Percentiles rank a stretch among this genome's conserved stretches.
Conservation (phyloP, 2,329 filamentous ascomycete genomes). For the Monilinia fructicola region DNA sequence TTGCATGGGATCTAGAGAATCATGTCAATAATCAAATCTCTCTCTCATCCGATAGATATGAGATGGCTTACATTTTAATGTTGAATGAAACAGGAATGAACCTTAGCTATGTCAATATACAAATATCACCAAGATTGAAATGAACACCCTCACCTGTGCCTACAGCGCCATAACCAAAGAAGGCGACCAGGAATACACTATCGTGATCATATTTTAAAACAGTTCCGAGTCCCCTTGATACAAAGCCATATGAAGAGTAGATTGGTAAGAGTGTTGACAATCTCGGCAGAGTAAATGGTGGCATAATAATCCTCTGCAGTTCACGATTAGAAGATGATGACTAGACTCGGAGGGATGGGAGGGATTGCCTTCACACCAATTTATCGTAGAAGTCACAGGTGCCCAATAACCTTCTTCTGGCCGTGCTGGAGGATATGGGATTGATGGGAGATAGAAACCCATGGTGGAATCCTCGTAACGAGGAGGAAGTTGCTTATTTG, state of each 20-base stretch:
- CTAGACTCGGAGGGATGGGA: conserved; percentile 11
- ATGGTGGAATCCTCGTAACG: conserved; percentile 26
- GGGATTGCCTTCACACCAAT: conserved; percentile 74
- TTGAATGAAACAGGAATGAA: conserved; percentile 44
- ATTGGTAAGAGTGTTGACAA: conserved; percentile 81
- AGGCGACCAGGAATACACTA: conserved; percentile 69
- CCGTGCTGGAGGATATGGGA: conserved; percentile 40
- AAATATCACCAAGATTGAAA: background rate
- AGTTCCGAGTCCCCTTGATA: conserved; percentile 71
- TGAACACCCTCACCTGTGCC: conserved; percentile 40
- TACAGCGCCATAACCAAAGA: conserved; percentile 45
- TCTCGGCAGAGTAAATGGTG: conserved; percentile 72
- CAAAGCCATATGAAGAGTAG: conserved; percentile 78
- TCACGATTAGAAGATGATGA: conserved; percentile 20
- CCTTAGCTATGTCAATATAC: conserved; percentile 1
- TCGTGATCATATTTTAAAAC: conserved; percentile 72
- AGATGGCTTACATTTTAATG: conserved; percentile 43
- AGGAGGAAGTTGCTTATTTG: background rate
- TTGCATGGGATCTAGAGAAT: conserved; percentile 62
- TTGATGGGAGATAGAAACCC: conserved; percentile 34
- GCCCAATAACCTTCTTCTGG: conserved; percentile 40
- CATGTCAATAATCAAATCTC: background rate
- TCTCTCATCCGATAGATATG: background rate
- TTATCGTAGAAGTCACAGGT: conserved; percentile 45
- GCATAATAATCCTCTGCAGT: conserved; percentile 67